Base-by-base conservation (phyloP, 73 alveolate genomes). In the Breviolum minutum region DNA sequence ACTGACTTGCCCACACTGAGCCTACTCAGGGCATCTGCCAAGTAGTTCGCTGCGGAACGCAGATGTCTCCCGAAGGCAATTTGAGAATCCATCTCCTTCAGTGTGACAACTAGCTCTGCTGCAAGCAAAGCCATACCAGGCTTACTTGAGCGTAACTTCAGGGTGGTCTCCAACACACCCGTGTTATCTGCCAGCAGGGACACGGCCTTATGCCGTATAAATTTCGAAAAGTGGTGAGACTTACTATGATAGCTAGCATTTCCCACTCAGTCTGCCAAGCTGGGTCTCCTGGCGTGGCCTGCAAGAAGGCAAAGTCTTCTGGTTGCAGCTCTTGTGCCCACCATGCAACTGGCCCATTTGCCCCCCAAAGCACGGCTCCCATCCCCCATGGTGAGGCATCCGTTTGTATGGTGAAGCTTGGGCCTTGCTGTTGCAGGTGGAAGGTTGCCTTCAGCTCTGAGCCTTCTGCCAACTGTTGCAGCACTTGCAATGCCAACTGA, bases 181-280 rank as follows among this genome's bases (percentile, higher is more conserved):
- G 88, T 80, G 30, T 80, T 80, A 29, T 80, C 88, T 2, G 68
- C 6, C 4, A 19, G 7, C 62, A 32, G 2, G 32, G 10, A 29
- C 88, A 80, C 88, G 6, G 88, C 64, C 68, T 80, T n/a, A n/a
- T 10, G 12, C 88, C 66, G 2, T 10, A 1, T 7, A 40, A 16
- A 26, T 14, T 61, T 8, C 8, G 29, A 80, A 16, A 40, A 40
- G 54, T 16, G 19, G 17, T 7, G 13, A 80, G 24, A 8, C 68
- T 40, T 11, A 80, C 19, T 0, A 48, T 29, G 19, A 80, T 66
- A 0, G 88, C 88, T 13, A 80, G 0, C 40, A 80, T 0, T 14
- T 80, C 88, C 88, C 88, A 80, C 54, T 80, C 88, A 6, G 88
- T 16, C 9, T 80, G 88, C 88, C 88, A 80, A 0, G 88, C 64